Conservation (phyloP, 345 rosid genomes). For the Carallia pectinifolia region DNA sequence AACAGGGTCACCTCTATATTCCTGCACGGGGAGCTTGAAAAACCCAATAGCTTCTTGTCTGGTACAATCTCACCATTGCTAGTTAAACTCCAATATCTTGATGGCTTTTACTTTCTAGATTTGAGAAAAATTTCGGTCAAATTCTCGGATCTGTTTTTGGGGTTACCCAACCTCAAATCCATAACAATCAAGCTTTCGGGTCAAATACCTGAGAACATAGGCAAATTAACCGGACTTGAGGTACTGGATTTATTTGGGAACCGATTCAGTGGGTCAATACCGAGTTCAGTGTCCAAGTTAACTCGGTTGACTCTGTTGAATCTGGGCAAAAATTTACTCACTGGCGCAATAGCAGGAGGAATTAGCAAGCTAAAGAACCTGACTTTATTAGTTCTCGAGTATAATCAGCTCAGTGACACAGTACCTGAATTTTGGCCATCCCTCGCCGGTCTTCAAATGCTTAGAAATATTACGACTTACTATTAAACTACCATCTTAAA, state of each 20-base stretch:
- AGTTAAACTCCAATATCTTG: conserved; percentile 43
- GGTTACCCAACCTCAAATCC: conserved; percentile 45
- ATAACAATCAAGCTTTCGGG: conserved; percentile 67
- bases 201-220: conserved; percentile 44
- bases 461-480: background rate
- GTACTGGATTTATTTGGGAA: conserved; percentile 54
- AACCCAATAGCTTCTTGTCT: conserved; percentile 41
- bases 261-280: conserved; percentile 58
- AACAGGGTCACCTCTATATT: conserved; percentile 46
- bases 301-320: conserved; percentile 47
- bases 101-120: conserved; percentile 42
- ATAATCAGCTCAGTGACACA: conserved; percentile 54
- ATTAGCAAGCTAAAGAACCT: conserved; percentile 43
- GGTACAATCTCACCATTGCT: conserved; percentile 67
- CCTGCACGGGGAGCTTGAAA: conserved; percentile 32
- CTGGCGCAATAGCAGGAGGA: conserved; percentile 52
- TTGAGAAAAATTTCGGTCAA: conserved; percentile 57
- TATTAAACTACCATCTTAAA: too few species aligned
- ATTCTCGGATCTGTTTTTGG: conserved; percentile 54
- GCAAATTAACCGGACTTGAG: conserved; percentile 37
- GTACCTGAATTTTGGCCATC: conserved; percentile 58
- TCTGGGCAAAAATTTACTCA: conserved; percentile 48
- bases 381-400: conserved; percentile 24
- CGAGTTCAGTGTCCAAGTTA: conserved; percentile 48
- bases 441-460: conserved; percentile 36